Conservation (phyloP, 2,329 filamentous ascomycete species). For the Coleophoma eucalyptorum region DNA sequence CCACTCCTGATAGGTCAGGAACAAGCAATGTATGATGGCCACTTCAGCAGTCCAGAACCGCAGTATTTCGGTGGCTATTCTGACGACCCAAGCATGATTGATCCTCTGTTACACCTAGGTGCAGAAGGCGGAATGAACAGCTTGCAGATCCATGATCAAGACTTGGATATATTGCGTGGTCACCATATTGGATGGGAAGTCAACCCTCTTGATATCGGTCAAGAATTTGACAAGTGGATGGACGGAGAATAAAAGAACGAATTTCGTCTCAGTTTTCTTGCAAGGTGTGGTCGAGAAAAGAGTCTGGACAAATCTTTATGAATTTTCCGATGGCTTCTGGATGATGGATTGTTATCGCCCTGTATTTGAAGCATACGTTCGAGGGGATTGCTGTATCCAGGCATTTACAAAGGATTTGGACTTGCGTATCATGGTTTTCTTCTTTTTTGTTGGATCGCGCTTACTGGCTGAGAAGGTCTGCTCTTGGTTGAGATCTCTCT, state of each 20-base stretch:
- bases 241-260: slow-evolving; percentile 6
- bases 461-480: not conserved
- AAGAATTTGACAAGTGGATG: slow-evolving; percentile 29
- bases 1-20: slow-evolving; percentile 20
- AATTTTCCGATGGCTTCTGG: no score
- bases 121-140: slow-evolving; percentile 8
- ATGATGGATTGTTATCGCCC: not conserved
- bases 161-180: slow-evolving; percentile 22
- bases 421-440: not conserved
- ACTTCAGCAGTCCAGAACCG: slow-evolving; percentile 12
- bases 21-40: slow-evolving; percentile 10
- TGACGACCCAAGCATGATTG: slow-evolving; percentile 12
- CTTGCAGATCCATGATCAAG: slow-evolving; percentile 23
- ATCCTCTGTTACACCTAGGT: slow-evolving; percentile 17
- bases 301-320: no score
- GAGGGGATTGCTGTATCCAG: no score
- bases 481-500: no score
- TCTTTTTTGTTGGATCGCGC: not conserved
- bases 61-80: slow-evolving; percentile 19
- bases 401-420: no score
- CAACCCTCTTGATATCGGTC: slow-evolving; percentile 21
- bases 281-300: no score
- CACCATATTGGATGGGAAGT: slow-evolving; percentile 27
- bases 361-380: not conserved
- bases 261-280: no score